Conservation (phyloP, 495 filamentous ascomycete genomes). For the Cladorrhinum samala region DNA sequence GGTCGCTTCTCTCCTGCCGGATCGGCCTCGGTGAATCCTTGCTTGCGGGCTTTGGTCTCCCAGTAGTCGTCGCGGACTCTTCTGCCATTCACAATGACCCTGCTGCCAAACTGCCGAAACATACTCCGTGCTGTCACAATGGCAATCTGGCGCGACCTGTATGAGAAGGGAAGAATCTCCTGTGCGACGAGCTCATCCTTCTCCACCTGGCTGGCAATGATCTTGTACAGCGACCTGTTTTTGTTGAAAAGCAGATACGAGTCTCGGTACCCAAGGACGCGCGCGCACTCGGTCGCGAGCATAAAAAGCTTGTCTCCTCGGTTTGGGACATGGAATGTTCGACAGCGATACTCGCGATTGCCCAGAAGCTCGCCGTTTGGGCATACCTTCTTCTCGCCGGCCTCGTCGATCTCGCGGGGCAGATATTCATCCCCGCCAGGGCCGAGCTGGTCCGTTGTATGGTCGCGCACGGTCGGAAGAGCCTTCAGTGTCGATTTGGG, state of each 20-base stretch:
- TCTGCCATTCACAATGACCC: slow-evolving; percentile 82
- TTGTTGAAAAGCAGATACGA: slow-evolving; percentile 99
- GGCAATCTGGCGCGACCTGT: slow-evolving; percentile 94
- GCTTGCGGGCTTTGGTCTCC: slow-evolving; percentile 94
- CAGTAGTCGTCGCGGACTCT: slow-evolving; percentile 97
- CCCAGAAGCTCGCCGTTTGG: slow-evolving; percentile 73
- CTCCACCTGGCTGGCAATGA: slow-evolving; percentile 91
- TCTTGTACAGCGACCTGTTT: slow-evolving; percentile 94
- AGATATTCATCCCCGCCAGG: slow-evolving; percentile 94
- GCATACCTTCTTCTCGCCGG: slow-evolving; percentile 89
- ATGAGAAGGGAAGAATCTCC: slow-evolving; percentile 95
- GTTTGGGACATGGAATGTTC: slow-evolving; percentile 88
- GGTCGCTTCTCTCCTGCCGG: slow-evolving; percentile 94
- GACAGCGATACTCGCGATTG: slow-evolving; percentile 81
- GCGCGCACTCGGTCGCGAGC: slow-evolving; percentile 95
- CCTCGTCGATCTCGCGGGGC: slow-evolving; percentile 85
- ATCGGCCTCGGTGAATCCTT: slow-evolving; percentile 97
- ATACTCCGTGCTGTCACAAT: slow-evolving; percentile 98
- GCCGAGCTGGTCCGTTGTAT: slow-evolving; percentile 94
- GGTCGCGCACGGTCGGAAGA: slow-evolving; percentile 89
- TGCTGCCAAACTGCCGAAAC: slow-evolving; percentile 98
- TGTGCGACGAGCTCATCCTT: slow-evolving; percentile 95
- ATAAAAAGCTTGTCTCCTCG: slow-evolving; percentile 94
- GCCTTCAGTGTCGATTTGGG: slow-evolving; percentile 94
- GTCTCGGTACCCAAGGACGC: slow-evolving; percentile 90